These are phyloP conservation scores for Lipomyces yamanashiensis DNA, from an alignment of 805 yeast species.

Conservation along the genomic window DNA sequence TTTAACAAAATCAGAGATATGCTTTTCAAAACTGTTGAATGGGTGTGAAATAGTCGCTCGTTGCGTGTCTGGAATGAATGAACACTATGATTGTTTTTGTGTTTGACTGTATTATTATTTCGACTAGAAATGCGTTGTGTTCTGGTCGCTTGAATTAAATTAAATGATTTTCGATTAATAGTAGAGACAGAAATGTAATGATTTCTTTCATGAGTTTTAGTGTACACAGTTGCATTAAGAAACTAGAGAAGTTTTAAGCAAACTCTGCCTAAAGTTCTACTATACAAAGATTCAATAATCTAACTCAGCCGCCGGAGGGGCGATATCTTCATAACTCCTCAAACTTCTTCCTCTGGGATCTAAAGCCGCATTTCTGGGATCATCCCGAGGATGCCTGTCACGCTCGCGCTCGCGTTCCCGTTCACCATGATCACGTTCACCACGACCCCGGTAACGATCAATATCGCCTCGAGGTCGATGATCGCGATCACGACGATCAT, in stretches of 20 bases:
- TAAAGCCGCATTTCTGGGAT: no score
- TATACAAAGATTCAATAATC: conserved; percentile 18
- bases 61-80: background rate
- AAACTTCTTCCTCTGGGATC: conserved; percentile 23
- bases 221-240: no score
- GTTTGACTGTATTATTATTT: background rate
- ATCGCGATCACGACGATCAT: conserved; percentile 11
- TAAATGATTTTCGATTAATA: no score
- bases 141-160: no score
- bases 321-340: conserved; percentile 31
- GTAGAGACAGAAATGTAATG: no score
- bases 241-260: no score
- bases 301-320: conserved; percentile 18
- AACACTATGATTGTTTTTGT: background rate
- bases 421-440: conserved; percentile 10
- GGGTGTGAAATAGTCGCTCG: background rate
- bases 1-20: conserved; percentile 1
- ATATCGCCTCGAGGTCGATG: conserved; percentile 4
- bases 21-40: conserved; percentile 4
- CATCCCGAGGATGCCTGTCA: conserved; percentile 2
- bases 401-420: conserved; percentile 22
- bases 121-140: background rate
- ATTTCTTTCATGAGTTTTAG: no score
- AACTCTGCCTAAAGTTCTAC: no score
- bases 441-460: conserved; percentile 13